phyloP scores from a whole-genome alignment of 345 rosid genomes.

The Syzygium aromaticum region DNA sequence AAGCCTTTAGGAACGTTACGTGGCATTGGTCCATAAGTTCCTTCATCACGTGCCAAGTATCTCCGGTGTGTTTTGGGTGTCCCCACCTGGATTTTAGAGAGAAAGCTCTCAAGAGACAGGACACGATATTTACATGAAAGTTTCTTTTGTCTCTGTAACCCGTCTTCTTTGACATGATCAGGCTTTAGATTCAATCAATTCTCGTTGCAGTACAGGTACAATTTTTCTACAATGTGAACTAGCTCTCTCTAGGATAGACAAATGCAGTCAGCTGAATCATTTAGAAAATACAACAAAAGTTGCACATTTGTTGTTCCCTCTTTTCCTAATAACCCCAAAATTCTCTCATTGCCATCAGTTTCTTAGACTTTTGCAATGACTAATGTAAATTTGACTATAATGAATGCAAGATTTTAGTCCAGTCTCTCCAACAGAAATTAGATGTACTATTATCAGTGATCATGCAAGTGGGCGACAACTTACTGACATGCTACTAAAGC shows the following conservation, averaged over 20 bases:
- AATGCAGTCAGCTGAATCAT: neutral
- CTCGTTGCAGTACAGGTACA: neutral
- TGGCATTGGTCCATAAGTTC: constrained; percentile 96
- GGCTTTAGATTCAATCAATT: neutral
- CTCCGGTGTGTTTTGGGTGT: constrained; percentile 90
- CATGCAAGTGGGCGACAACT: neutral
- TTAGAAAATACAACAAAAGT: neutral
- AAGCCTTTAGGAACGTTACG: constrained; percentile 81
- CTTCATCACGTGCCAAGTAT: constrained; percentile 71
- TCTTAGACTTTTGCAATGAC: neutral
- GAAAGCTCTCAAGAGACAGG: neutral
- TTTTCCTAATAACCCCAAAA: neutral
- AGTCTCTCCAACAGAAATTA: neutral
- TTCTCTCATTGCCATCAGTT: neutral
- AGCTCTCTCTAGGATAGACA: neutral
- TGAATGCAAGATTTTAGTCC: neutral
- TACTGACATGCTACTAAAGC: neutral
- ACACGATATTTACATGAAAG: neutral
- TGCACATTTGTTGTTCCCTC: neutral
- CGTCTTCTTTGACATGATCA: neutral
- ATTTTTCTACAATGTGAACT: neutral
- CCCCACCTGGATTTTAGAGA: constrained; percentile 44
- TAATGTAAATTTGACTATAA: neutral
- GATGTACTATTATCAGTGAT: neutral
- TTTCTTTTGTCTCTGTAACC: neutral